Evolutionary conservation across 2,329 filamentous ascomycete genomes (phyloP), one percentile per base, ranked within the genome.

Genomic region (Calonectria montana): DNA sequence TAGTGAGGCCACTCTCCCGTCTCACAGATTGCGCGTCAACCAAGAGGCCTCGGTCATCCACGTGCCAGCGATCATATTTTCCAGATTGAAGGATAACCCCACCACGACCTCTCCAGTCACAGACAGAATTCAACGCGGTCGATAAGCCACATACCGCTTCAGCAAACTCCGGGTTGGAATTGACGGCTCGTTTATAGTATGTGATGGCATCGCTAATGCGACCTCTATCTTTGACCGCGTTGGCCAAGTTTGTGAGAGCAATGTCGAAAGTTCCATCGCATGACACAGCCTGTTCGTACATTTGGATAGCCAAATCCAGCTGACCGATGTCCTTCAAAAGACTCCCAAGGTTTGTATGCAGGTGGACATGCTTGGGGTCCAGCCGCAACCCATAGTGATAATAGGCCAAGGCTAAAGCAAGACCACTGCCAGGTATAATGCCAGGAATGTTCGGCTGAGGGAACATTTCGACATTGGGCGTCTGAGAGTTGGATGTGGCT

Each of bases 231-330:
- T 99, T 99, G 76, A 99, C 96, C 10, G 97, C 97, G 82, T 99
- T 99, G 67, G 97, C 97, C 25, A 99, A 88, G 79, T 99, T 99
- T 4, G 97, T 97, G 67, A 99, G 86, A 39, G 97, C 97, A 79
- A 99, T 99, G 80, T 99, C 97, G 79, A 99, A 99, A 27, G 92
- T 94, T n/a, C 92, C 91, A 82, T 99, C 97, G 81, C 96, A 98
- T 3, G 91, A 89, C 16, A 99, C 97, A 13, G 97, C 97, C 76
- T 95, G 92, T 83, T 98, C 95, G 80, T 99, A 99, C 96, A 99
- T 98, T 75, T 93, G 92, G 77, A 99, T 98, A 0, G 97, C 97
- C 59, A 94, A 90, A 76, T 95, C 92, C 16, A 99, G 88, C 77
- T 98, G 96, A 0, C 97, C 97, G 76, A 98, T 97, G 78, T 99